Evolutionary conservation across 2,329 filamentous ascomycete species (phyloP).

Genomic region (Neonectria faginata): DNA sequence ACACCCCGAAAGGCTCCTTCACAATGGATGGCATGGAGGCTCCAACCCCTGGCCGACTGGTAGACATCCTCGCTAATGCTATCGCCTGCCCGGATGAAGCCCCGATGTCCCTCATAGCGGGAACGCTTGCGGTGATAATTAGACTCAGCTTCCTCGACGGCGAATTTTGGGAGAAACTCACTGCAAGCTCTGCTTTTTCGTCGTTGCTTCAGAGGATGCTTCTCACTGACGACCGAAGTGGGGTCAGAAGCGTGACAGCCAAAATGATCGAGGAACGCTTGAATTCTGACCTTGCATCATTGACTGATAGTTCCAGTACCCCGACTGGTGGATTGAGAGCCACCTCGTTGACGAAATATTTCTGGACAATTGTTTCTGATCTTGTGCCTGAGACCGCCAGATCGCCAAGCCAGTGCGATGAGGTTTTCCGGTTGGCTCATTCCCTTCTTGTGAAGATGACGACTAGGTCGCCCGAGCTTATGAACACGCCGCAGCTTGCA

Average conservation of each 20-base stretch:
- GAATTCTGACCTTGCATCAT: constrained; percentile 12
- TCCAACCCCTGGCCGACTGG: constrained; percentile 39
- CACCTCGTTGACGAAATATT: constrained; percentile 40
- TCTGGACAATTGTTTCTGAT: constrained; percentile 50
- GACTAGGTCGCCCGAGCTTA: constrained; percentile 42
- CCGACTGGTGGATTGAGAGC: not conserved
- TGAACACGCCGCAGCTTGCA: constrained; percentile 48
- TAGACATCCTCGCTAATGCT: constrained; percentile 46
- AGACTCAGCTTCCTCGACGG: constrained; percentile 45
- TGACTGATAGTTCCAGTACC: not conserved
- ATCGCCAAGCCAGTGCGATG: constrained; percentile 55
- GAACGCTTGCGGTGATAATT: constrained; percentile 46
- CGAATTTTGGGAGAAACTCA: constrained; percentile 47
- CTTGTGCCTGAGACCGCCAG: constrained; percentile 50
- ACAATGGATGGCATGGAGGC: constrained; percentile 22
- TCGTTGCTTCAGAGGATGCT: constrained; percentile 42
- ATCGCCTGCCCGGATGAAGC: constrained; percentile 38
- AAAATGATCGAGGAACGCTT: constrained; percentile 51
- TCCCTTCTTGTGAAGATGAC: constrained; percentile 54
- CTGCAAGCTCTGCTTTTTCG: constrained; percentile 38
- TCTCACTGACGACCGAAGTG: constrained; percentile 44
- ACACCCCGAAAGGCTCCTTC: constrained; percentile 25
- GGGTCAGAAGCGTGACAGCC: constrained; percentile 47
- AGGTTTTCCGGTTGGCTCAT: constrained; percentile 58
- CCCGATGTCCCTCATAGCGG: constrained; percentile 43